Percentiles rank a stretch among this genome's conserved stretches.
These are phyloP conservation scores for Candida tropicalis DNA, from an alignment of 1,139 yeast species.

Conservation along the genomic window DNA sequence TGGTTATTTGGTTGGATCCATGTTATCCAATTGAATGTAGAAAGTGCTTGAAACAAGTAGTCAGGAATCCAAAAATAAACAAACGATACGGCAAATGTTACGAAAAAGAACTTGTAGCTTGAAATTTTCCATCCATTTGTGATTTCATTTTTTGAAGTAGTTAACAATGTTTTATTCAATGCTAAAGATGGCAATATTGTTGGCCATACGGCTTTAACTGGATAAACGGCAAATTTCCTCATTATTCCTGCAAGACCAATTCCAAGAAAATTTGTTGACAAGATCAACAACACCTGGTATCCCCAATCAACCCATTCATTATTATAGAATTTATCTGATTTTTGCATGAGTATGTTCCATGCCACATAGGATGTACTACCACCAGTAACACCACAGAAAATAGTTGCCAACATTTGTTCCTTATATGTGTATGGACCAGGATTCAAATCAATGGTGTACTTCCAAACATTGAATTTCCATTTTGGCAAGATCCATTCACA, in stretches of 20 bases:
- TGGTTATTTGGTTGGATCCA: conserved; percentile 38
- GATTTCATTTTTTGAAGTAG: conserved; percentile 40
- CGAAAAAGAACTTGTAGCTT: conserved; percentile 32
- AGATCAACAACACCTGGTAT: conserved; percentile 50
- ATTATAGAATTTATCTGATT: conserved; percentile 39
- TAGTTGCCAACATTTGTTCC: conserved; percentile 31
- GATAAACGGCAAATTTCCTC: conserved; percentile 59
- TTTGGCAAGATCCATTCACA: conserved; percentile 25
- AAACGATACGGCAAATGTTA: conserved; percentile 26
- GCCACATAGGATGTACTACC: conserved; percentile 45
- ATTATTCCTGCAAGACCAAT: conserved; percentile 65
- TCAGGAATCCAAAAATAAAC: conserved; percentile 39
- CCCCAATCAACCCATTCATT: conserved; percentile 49
- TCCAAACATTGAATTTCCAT: conserved; percentile 18
- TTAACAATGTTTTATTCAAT: conserved; percentile 53
- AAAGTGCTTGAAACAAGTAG: conserved; percentile 34
- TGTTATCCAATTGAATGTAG: conserved; percentile 40
- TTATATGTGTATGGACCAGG: conserved; percentile 35
- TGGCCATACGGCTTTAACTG: conserved; percentile 61
- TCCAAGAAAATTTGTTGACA: conserved; percentile 62
- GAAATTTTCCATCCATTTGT: conserved; percentile 43
- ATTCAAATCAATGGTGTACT: conserved; percentile 20
- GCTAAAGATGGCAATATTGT: conserved; percentile 56
- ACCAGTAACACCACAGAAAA: conserved; percentile 29
- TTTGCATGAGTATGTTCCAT: conserved; percentile 48